Evolutionary conservation across 2,329 filamentous ascomycete species (phyloP).

Genomic region (Scleromitrula shiraiana): DNA sequence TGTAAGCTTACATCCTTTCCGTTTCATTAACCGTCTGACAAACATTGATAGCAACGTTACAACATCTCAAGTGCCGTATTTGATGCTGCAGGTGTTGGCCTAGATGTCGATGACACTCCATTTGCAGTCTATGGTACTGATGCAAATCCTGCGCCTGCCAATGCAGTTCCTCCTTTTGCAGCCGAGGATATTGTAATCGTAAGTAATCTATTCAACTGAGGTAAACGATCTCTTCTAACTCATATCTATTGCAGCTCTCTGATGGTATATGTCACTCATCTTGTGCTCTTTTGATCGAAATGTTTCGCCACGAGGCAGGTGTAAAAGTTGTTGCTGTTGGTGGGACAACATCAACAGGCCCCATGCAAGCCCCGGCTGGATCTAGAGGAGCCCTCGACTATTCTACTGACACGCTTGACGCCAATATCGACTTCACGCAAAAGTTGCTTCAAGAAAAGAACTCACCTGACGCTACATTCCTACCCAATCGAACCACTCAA

Average conservation of each 20-base stretch:
- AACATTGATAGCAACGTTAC: constrained; percentile 18
- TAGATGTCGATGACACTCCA: constrained; percentile 12
- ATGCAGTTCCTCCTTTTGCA: constrained; percentile 28
- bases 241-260: constrained; percentile 37
- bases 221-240: constrained; percentile 18
- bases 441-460: constrained; percentile 12
- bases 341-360: constrained; percentile 38
- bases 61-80: constrained; percentile 20
- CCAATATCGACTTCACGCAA: constrained; percentile 21
- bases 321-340: constrained; percentile 48
- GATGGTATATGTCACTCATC: constrained; percentile 53
- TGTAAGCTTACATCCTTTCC: constrained; percentile 9
- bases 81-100: constrained; percentile 13
- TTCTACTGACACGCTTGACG: constrained; percentile 19
- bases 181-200: constrained; percentile 34
- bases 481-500: constrained; percentile 18
- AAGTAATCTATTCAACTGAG: constrained; percentile 2
- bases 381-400: constrained; percentile 41
- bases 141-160: constrained; percentile 16
- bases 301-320: constrained; percentile 43
- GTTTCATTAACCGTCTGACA: not conserved
- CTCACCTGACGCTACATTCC: constrained; percentile 12
- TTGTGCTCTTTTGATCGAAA: constrained; percentile 48
- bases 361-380: constrained; percentile 44
- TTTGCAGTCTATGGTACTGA: constrained; percentile 28